Conservation (phyloP, 192 early-diverging fungal species). For the Helicostylum pulchrum region DNA sequence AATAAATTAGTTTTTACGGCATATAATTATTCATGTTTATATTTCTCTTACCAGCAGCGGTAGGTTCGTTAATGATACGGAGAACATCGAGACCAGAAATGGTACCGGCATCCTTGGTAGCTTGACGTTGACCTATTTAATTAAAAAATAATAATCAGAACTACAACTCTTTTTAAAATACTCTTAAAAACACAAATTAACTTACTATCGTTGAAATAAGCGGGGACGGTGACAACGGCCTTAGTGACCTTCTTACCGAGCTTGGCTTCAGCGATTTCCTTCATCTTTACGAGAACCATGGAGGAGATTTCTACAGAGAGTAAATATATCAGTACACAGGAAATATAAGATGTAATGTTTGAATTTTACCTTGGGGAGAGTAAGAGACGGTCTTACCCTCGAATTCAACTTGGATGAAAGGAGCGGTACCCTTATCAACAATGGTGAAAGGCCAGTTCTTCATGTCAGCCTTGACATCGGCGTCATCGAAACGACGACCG, state of each 20-base stretch:
- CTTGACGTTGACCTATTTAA: conserved; percentile 81
- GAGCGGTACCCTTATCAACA: conserved; percentile 63
- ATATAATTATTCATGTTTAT: not conserved
- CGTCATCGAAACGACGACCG: conserved; percentile 83
- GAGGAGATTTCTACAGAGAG: conserved; percentile 58
- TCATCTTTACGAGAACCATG: conserved; percentile 77
- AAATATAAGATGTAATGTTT: not conserved
- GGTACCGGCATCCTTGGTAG: conserved; percentile 87
- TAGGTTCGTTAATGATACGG: conserved; percentile 92
- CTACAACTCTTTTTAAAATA: not conserved
- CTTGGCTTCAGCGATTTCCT: conserved; percentile 60
- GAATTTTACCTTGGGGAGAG: conserved; percentile 63
- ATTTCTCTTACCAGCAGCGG: conserved; percentile 58
- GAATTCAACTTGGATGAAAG: conserved; percentile 79
- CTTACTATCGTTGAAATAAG: conserved; percentile 84
- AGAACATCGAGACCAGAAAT: conserved; percentile 84
- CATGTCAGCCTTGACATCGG: conserved; percentile 76
- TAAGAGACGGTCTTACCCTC: conserved; percentile 80
- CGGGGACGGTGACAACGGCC: conserved; percentile 73
- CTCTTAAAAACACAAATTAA: not conserved
- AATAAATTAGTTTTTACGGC: not conserved
- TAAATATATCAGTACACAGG: not conserved
- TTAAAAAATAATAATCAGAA: no score
- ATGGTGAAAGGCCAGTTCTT: conserved; percentile 86
- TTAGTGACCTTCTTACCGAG: conserved; percentile 63